Evolutionary conservation across 208 protist species (phyloP).

Genomic region (Crithidia brevicula): DNA sequence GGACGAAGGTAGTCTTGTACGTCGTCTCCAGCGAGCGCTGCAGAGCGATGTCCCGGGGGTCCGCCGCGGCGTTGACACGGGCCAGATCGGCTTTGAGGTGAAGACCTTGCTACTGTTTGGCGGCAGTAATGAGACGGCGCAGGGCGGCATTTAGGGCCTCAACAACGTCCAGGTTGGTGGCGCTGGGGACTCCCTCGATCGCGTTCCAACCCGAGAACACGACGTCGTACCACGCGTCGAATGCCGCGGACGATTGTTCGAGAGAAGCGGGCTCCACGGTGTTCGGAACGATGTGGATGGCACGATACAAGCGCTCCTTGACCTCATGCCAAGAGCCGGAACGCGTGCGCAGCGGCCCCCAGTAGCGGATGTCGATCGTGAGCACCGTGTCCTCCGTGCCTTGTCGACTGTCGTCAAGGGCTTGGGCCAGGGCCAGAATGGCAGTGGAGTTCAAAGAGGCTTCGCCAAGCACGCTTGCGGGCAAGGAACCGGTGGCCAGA

Average conservation of each 20-base stretch:
- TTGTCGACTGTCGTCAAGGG: not conserved
- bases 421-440: not conserved
- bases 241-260: not conserved
- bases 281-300: not conserved
- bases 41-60: not conserved
- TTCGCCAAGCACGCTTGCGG: not conserved
- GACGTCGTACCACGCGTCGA: not conserved
- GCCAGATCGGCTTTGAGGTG: not conserved
- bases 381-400: not conserved
- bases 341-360: not conserved
- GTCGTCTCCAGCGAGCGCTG: not conserved
- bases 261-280: not conserved
- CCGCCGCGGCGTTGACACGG: not conserved
- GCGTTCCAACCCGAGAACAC: not conserved
- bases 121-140: not conserved
- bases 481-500: not conserved
- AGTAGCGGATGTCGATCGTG: not conserved
- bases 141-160: not conserved
- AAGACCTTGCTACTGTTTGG: not conserved
- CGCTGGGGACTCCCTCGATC: not conserved
- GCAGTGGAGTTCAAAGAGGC: not conserved
- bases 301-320: not conserved
- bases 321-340: not conserved
- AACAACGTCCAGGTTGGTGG: not conserved
- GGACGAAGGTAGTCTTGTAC: not conserved